A percentile compares a stretch with the other conserved stretches of the same genome.
Conservation (phyloP, 768 basidiomycete species). For the Xerocomellus intermedius region DNA sequence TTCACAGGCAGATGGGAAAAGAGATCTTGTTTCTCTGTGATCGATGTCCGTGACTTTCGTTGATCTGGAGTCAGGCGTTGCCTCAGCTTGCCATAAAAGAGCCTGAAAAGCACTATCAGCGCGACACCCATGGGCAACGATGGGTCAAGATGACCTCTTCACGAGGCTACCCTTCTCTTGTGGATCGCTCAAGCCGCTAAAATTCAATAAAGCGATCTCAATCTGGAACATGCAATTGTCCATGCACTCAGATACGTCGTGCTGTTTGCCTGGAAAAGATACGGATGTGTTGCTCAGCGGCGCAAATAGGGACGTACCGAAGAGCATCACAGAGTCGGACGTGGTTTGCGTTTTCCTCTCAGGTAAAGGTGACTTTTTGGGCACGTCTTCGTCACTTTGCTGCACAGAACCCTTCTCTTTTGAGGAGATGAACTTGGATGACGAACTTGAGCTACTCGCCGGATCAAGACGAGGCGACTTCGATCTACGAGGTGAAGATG, state of each 20-base stretch:
- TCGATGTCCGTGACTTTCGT: slow-evolving; percentile 46
- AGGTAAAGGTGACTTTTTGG: slow-evolving; percentile 56
- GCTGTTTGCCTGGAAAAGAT: slow-evolving; percentile 72
- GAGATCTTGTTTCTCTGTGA: slow-evolving; percentile 85
- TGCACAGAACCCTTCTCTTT: slow-evolving; percentile 32
- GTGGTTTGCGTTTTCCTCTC: slow-evolving; percentile 50
- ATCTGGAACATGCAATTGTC: slow-evolving; percentile 99
- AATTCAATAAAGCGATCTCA: slow-evolving; percentile 84
- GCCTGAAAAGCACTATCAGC: slow-evolving; percentile 37
- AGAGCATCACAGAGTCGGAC: slow-evolving; percentile 85
- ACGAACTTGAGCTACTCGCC: slow-evolving; percentile 31
- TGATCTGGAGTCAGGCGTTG: slow-evolving; percentile 49
- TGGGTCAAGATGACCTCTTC: slow-evolving; percentile 56
- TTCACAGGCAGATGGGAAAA: slow-evolving; percentile 95
- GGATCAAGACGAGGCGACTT: slow-evolving; percentile 34
- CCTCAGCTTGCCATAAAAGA: slow-evolving; percentile 88
- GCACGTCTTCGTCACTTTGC: slow-evolving; percentile 21
- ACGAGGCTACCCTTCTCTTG: slow-evolving; percentile 75
- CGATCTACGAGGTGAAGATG: slow-evolving; percentile 35
- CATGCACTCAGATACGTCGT: slow-evolving; percentile 98
- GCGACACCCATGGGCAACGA: background rate
- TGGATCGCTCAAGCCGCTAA: slow-evolving; percentile 43
- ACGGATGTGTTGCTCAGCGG: background rate
- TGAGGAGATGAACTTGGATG: slow-evolving; percentile 19
- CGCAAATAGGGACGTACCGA: slow-evolving; percentile 51